Percentiles rank a stretch among this genome's conserved stretches.
These are phyloP conservation scores for Myxozyma monticola DNA, from an alignment of 805 yeast genomes.

Conservation along the genomic window DNA sequence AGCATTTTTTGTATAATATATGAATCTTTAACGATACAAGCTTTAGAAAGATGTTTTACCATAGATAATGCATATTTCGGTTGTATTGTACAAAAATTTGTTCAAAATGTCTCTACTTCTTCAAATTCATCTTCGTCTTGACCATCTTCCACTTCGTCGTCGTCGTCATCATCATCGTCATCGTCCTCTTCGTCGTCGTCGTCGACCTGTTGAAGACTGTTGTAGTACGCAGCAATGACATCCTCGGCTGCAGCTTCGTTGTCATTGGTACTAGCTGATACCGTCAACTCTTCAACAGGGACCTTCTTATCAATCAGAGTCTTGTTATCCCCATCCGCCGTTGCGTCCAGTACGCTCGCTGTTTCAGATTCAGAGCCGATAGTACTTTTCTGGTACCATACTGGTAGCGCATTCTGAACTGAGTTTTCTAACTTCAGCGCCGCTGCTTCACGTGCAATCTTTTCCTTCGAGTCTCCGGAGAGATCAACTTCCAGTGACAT, in stretches of 20 bases:
- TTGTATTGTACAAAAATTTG: background rate
- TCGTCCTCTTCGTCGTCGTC: background rate
- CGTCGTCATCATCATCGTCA: slow-evolving; percentile 7
- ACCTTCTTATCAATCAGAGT: slow-evolving; percentile 4
- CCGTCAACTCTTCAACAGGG: slow-evolving; percentile 16
- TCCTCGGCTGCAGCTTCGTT: slow-evolving; percentile 51
- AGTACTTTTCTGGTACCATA: slow-evolving; percentile 93
- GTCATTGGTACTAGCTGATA: slow-evolving; percentile 29
- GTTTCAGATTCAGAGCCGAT: slow-evolving; percentile 59
- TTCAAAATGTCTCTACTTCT: slow-evolving; percentile 19
- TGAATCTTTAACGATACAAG: background rate
- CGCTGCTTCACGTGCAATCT: slow-evolving; percentile 65
- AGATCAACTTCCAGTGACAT: slow-evolving; percentile 89
- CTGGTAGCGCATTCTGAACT: slow-evolving; percentile 91
- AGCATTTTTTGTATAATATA: background rate
- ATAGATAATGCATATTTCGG: slow-evolving; percentile 1
- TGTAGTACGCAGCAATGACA: slow-evolving; percentile 64
- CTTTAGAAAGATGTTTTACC: background rate
- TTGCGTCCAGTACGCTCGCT: slow-evolving; percentile 54
- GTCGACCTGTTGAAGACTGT: slow-evolving; percentile 57
- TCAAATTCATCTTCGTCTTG: slow-evolving; percentile 36
- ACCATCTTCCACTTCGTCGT: slow-evolving; percentile 33
- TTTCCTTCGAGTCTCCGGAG: slow-evolving; percentile 45
- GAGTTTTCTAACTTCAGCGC: slow-evolving; percentile 55
- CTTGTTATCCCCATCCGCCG: slow-evolving; percentile 30